phyloP scores from a whole-genome alignment of 2,329 filamentous ascomycete species.

The Bipolaris victoriae region DNA sequence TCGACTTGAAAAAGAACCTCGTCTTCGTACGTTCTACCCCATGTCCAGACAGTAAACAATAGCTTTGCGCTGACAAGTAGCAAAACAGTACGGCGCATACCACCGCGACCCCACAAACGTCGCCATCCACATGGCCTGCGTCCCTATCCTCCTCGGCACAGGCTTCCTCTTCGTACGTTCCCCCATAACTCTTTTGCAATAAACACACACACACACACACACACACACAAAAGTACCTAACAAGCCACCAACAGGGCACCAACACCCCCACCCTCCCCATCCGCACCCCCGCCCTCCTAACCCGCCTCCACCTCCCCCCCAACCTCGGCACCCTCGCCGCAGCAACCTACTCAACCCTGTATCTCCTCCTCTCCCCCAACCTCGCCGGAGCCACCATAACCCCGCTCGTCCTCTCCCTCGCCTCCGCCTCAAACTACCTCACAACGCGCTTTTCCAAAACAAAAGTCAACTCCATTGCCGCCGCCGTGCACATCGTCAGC shows the following conservation, averaged over 20 bases:
- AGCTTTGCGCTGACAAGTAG: not conserved
- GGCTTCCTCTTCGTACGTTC: slow-evolving; percentile 72
- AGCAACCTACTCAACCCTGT: slow-evolving; percentile 74
- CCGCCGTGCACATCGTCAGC: slow-evolving; percentile 70
- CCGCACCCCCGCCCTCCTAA: slow-evolving; percentile 35
- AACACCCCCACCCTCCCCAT: slow-evolving; percentile 59
- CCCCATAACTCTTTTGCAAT: too few relatives aligned
- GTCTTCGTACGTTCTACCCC: slow-evolving; percentile 32
- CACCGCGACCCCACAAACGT: slow-evolving; percentile 80
- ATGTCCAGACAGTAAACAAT: not conserved
- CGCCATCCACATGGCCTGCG: slow-evolving; percentile 78
- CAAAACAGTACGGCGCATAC: slow-evolving; percentile 78
- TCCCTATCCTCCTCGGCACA: slow-evolving; percentile 74
- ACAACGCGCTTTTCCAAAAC: slow-evolving; percentile 64
- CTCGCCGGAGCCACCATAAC: slow-evolving; percentile 80
- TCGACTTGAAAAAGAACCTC: slow-evolving; percentile 45
- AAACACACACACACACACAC: too few relatives aligned
- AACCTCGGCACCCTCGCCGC: slow-evolving; percentile 58
- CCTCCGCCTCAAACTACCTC: slow-evolving; percentile 74
- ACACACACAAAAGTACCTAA: not conserved
- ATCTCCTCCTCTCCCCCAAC: slow-evolving; percentile 85
- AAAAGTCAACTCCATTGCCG: slow-evolving; percentile 66
- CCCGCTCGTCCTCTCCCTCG: slow-evolving; percentile 73
- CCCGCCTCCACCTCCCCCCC: slow-evolving; percentile 47
- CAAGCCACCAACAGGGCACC: slow-evolving; percentile 53